phyloP scores from a whole-genome alignment of 1,139 yeast genomes.

The Geotrichum klebahnii region DNA sequence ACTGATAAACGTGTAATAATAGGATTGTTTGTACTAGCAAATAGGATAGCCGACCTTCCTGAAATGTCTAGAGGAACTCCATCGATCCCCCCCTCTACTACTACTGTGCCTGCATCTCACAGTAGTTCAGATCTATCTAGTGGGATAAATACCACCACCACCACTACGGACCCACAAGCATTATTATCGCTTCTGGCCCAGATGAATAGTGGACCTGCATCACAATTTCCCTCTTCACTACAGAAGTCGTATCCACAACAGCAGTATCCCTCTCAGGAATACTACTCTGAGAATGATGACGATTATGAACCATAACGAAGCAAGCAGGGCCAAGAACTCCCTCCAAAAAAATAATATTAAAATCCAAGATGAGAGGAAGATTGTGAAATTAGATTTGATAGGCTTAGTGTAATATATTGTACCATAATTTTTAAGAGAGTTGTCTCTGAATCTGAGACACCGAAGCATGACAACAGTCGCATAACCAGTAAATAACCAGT shows the following conservation, averaged over 20 bases:
- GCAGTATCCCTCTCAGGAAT: conserved; percentile 23
- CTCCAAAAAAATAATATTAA: not conserved
- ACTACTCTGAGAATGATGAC: conserved; percentile 15
- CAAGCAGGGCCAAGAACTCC: not conserved
- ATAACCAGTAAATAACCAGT: too few species aligned
- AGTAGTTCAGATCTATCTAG: not conserved
- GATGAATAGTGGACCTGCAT: conserved; percentile 5
- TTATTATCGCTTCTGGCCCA: conserved; percentile 2
- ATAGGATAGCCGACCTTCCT: not conserved
- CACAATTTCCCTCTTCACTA: conserved; percentile 13
- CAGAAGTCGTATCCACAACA: conserved; percentile 10
- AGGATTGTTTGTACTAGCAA: conserved; percentile 15
- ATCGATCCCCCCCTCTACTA: not conserved
- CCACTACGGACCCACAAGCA: conserved; percentile 7
- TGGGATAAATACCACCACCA: not conserved
- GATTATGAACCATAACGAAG: conserved; percentile 12
- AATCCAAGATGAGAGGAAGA: too few species aligned
- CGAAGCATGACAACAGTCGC: too few species aligned
- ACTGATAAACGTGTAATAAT: conserved; percentile 13
- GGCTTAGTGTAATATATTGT: too few species aligned
- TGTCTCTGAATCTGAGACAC: too few species aligned
- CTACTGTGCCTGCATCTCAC: conserved; percentile 27
- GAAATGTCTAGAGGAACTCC: not conserved
- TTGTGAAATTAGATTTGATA: too few species aligned
- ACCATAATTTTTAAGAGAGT: too few species aligned